Evolutionary conservation across 257 asterid species (phyloP), one percentile per base, ranked within the genome.

Genomic region (Solanum chmielewskii): DNA sequence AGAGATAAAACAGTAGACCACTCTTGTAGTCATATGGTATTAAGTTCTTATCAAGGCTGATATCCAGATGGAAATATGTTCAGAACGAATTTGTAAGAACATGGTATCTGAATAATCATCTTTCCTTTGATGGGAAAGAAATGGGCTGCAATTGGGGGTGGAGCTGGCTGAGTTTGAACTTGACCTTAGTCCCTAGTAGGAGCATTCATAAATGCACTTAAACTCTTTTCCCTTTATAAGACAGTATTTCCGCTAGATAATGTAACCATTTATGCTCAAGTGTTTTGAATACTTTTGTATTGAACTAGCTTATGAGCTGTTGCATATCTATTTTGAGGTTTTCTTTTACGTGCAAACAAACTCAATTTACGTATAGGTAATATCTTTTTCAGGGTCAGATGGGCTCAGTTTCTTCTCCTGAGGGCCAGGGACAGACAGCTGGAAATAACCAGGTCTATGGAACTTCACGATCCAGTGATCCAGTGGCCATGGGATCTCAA

Each of bases 361-460:
- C 85, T 81, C 85, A 81, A 81, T 81, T 81, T 18, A 81, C 85
- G 52, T 89, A 29, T 25, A 81, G 21, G 42, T 29, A 81, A 49
- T 47, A 81, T 87, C 86, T 90, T 90, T 92, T 91, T 85, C 92
- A 94, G 98, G 97, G 92, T 90, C 98, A 94, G 90, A 83, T 93
- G 91, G 94, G 94, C 89, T 91, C 98, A 66, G 96, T 93, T 88
- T 89, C 95, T 88, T 91, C 98, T 83, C 88, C 98, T 47, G 99
- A 93, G 84, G 91, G 91, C 88, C 97, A 89, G 82, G 95, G 87
- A 44, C 96, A 92, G 90, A 74, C 92, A 83, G 90, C 93, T 87
- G 94, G 93, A 92, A 94, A 89, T 84, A 87, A 76, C 91, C 94
- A 91, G 84, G 89, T 87, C 78, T 93, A 89, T 89, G 95, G 94